Evolutionary conservation across 1,284 basidiomycete species (phyloP).

Genomic region (Cryptococcus maquisensis): DNA sequence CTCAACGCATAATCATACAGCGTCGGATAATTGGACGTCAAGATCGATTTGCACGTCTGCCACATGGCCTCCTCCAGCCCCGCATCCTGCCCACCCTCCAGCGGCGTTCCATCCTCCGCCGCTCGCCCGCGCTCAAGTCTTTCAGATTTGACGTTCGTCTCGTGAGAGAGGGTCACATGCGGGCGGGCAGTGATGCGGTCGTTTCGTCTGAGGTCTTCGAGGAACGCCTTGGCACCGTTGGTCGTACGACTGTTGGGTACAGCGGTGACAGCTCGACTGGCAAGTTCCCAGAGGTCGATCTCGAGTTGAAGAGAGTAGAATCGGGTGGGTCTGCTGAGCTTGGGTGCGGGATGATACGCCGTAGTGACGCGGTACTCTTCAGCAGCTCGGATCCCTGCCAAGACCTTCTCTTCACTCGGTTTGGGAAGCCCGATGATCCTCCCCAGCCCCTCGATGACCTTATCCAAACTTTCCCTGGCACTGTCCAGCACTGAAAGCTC

Average conservation of each 20-base stretch:
- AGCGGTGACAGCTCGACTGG: slow-evolving; percentile 36
- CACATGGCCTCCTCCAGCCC: slow-evolving; percentile 54
- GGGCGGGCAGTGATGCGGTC: slow-evolving; percentile 61
- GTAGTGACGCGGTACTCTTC: slow-evolving; percentile 33
- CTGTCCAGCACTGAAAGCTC: slow-evolving; percentile 60
- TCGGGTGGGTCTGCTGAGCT: slow-evolving; percentile 51
- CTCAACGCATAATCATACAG: slow-evolving; percentile 62
- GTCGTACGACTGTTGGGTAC: not conserved
- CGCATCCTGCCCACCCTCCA: slow-evolving; percentile 3
- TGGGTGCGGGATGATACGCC: slow-evolving; percentile 29
- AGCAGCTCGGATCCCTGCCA: slow-evolving; percentile 58
- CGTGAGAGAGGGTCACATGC: slow-evolving; percentile 84
- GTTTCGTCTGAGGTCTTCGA: slow-evolving; percentile 54
- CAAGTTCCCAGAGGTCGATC: slow-evolving; percentile 58
- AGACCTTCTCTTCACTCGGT: slow-evolving; percentile 59
- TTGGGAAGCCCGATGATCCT: slow-evolving; percentile 52
- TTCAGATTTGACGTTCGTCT: slow-evolving; percentile 54
- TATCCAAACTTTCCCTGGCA: slow-evolving; percentile 57
- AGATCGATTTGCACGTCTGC: slow-evolving; percentile 60
- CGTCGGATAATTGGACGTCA: slow-evolving; percentile 52
- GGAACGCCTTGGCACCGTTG: slow-evolving; percentile 51
- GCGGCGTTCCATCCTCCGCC: slow-evolving; percentile 6
- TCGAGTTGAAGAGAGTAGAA: slow-evolving; percentile 78
- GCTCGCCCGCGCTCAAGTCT: slow-evolving; percentile 39
- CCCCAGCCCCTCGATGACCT: slow-evolving; percentile 59